Conservation (phyloP, 768 basidiomycete species). For the Sporobolomyces roseus region DNA sequence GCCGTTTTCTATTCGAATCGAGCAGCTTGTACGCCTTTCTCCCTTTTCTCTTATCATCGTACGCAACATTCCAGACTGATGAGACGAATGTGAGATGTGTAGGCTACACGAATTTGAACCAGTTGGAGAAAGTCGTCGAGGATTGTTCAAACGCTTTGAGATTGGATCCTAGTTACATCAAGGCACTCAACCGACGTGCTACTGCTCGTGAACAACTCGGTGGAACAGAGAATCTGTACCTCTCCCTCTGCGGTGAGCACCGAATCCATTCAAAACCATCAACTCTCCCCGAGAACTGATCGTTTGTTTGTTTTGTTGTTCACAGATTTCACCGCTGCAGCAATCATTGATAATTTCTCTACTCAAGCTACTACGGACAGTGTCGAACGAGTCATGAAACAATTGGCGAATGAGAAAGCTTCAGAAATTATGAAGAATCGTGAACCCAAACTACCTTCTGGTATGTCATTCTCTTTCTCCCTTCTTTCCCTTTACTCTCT, state of each 20-base stretch:
- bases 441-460: constrained; percentile 77
- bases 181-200: constrained; percentile 62
- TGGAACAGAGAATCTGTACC: constrained; percentile 59
- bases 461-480: constrained; percentile 41
- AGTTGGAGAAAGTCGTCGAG: constrained; percentile 71
- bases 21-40: constrained; percentile 97
- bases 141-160: constrained; percentile 87
- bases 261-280: too few relatives aligned
- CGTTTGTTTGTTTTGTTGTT: too few relatives aligned
- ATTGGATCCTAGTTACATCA: constrained; percentile 79
- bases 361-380: constrained; percentile 70
- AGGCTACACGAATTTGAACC: constrained; percentile 85
- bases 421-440: constrained; percentile 68
- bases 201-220: constrained; percentile 74
- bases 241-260: constrained; percentile 37
- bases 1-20: constrained; percentile 96
- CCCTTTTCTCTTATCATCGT: too few relatives aligned
- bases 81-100: constrained; percentile 59
- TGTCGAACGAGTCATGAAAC: constrained; percentile 90
- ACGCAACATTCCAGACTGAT: too few relatives aligned
- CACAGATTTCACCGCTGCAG: constrained; percentile 92
- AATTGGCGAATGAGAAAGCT: constrained; percentile 68
- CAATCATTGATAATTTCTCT: constrained; percentile 88
- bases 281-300: too few relatives aligned
- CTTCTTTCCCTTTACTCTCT: not conserved